Percentiles rank a stretch among this genome's conserved stretches.
These are phyloP conservation scores for Penicillium arizonense DNA, from an alignment of 495 filamentous ascomycete genomes.

Conservation along the genomic window DNA sequence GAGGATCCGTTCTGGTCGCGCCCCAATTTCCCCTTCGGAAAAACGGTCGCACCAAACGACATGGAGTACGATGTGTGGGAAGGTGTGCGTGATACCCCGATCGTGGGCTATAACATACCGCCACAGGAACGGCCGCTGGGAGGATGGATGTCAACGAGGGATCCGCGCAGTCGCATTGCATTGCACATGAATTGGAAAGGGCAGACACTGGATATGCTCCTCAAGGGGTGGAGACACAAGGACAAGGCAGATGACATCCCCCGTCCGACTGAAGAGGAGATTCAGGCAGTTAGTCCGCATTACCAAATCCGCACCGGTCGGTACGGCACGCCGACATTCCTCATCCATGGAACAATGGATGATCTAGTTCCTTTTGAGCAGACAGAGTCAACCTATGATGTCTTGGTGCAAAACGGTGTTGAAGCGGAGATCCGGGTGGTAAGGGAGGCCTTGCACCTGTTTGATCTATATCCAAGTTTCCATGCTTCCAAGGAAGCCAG, in stretches of 20 bases:
- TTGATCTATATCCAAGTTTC: conserved; percentile 15
- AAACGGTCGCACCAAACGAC: conserved; percentile 11
- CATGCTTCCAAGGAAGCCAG: background rate
- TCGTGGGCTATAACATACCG: no score
- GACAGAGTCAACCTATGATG: conserved; percentile 23
- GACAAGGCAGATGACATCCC: conserved; percentile 3
- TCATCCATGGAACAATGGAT: conserved; percentile 44
- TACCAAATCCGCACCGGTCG: conserved; percentile 31
- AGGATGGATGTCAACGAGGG: background rate
- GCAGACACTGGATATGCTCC: conserved; percentile 33
- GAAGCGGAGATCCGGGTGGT: conserved; percentile 24
- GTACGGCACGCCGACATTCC: conserved; percentile 43
- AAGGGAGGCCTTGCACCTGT: conserved; percentile 31
- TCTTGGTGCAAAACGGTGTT: conserved; percentile 26
- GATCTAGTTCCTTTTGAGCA: conserved; percentile 45
- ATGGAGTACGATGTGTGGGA: conserved; percentile 16
- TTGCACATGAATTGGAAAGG: conserved; percentile 44
- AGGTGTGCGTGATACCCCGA: background rate
- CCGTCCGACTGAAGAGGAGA: conserved; percentile 18
- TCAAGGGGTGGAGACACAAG: conserved; percentile 20
- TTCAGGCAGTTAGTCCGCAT: conserved; percentile 28
- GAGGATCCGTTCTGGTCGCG: conserved; percentile 13
- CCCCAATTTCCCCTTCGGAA: background rate
- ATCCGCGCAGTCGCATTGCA: conserved; percentile 33
- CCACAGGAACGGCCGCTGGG: no score